Base-by-base conservation (phyloP, 331 rosid genomes). In the Arachis monticola region DNA sequence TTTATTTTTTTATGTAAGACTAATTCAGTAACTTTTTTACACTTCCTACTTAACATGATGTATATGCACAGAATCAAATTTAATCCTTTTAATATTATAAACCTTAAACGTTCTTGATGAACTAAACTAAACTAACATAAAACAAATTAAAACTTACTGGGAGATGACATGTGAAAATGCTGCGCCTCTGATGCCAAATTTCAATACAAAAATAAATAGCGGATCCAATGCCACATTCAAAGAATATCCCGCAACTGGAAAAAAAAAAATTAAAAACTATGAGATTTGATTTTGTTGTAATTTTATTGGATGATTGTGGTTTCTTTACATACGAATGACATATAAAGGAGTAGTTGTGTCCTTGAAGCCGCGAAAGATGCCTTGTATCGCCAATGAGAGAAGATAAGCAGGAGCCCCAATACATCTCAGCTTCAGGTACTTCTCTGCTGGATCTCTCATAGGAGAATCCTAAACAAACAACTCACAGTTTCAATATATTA, bases 341-440 rank as follows among this genome's bases (percentile, higher is more conserved):
- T 86, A 95, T 77, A 95, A 77, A 73, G 99, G 99, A 77, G 99
- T 92, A 66, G 77, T 95, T 13, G 97, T 90, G 85, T 95, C 99
- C 83, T 92, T 95, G 77, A 95, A 90, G 38, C 99, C 99, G 83
- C 97, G 70, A 74, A 90, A 95, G 74, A 95, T 88, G 73, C 99
- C 99, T 88, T 95, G 99, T 93, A 92, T 95, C 58, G 99, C 97
- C 77, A 95, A 81, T n/a, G 97, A 87, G 30, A 95, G 96, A 87
- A 95, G 99, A 76, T 90, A 93, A 7, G 99, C 97, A 45, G 97
- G 97, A 72, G 99, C 97, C 99, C 97, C 35, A 95, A 79, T 32
- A 27, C 97, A 73, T 64, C 97, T 83, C 83, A 93, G 73, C 59
- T 74, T 85, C 80, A 95, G 79, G 89, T 90, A 95, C 82, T 84